A percentile compares a stretch with the other conserved stretches of the same genome.
These are phyloP conservation scores for Ilyonectria robusta DNA, from an alignment of 2,329 filamentous ascomycete genomes.

Conservation along the genomic window DNA sequence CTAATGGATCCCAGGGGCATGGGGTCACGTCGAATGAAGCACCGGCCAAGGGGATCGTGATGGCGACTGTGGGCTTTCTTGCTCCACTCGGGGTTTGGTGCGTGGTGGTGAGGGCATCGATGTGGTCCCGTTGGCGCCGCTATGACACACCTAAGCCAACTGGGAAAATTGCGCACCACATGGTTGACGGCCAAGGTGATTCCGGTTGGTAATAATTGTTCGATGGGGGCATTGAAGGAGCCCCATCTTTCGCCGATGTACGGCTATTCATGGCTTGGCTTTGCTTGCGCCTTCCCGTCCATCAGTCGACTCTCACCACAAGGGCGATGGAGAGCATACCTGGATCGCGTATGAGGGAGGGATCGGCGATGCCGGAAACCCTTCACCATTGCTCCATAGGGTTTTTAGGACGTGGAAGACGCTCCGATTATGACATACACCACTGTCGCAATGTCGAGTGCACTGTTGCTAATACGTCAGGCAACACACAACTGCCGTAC, in stretches of 20 bases:
- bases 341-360: neutral
- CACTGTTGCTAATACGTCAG: neutral
- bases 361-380: neutral
- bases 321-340: neutral
- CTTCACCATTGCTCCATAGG: neutral
- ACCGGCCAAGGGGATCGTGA: conserved; percentile 9
- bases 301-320: neutral
- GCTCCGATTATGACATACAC: too few species aligned
- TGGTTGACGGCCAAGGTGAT: conserved; percentile 30
- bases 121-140: conserved; percentile 25
- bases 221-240: conserved; percentile 32
- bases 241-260: conserved; percentile 34
- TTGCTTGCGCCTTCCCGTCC: neutral
- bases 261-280: conserved; percentile 32
- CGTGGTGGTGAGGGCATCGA: conserved; percentile 22
- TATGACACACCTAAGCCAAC: conserved; percentile 35
- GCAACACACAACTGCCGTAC: conserved; percentile 2
- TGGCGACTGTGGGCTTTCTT: conserved; percentile 12
- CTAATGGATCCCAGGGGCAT: conserved; percentile 14
- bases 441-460: neutral
- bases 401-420: neutral
- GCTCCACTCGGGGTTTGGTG: conserved; percentile 20
- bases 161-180: conserved; percentile 35
- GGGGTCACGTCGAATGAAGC: conserved; percentile 14
- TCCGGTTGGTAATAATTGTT: conserved; percentile 42